These are phyloP conservation scores for Colletotrichum sublineola DNA, from an alignment of 2,329 filamentous ascomycete species.

Conservation along the genomic window DNA sequence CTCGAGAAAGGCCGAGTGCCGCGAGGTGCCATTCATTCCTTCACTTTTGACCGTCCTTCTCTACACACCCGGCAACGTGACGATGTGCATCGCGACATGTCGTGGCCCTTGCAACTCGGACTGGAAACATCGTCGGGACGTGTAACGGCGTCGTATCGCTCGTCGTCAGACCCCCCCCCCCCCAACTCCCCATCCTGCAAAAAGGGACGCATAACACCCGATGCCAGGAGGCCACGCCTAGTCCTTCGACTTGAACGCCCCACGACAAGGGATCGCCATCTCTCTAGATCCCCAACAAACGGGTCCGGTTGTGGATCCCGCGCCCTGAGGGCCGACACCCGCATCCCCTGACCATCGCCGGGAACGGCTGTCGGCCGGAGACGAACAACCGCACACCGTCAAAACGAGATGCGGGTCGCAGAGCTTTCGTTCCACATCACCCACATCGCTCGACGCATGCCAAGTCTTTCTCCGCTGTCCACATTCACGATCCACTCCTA, in stretches of 20 bases:
- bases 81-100: neutral
- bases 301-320: slow-evolving; percentile 35
- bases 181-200: too few species aligned
- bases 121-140: neutral
- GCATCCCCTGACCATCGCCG: slow-evolving; percentile 1
- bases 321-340: slow-evolving; percentile 27
- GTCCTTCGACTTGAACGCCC: neutral
- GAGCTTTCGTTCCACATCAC: slow-evolving; percentile 1
- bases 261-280: neutral
- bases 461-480: slow-evolving; percentile 12
- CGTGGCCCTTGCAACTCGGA: neutral
- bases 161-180: neutral
- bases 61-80: neutral
- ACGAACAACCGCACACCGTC: slow-evolving; percentile 18
- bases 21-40: neutral
- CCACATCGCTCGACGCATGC: slow-evolving; percentile 26
- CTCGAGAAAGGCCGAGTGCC: slow-evolving; percentile 7
- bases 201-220: neutral
- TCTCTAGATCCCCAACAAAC: slow-evolving; percentile 31
- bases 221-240: neutral
- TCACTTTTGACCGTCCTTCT: neutral
- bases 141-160: neutral
- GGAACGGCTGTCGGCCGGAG: slow-evolving; percentile 34
- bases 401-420: neutral
- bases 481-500: slow-evolving; percentile 22